Evolutionary conservation across 140 eudicot genomes (phyloP), one percentile per base, ranked within the genome.

Genomic region (Anethum foeniculum): DNA sequence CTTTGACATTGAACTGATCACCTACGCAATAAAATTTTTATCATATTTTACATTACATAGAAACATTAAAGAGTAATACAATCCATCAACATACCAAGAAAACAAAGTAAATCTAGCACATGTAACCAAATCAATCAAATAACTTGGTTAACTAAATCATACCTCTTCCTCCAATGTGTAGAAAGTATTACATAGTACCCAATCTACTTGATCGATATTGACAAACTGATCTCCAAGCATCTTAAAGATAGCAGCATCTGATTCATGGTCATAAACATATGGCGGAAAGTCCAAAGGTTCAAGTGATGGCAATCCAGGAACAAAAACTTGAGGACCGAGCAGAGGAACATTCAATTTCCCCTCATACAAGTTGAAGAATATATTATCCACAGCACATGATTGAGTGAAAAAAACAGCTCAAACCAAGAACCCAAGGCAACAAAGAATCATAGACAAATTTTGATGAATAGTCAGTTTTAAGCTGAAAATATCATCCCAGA

Each of bases 91-190:
- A 39, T 39, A 39, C 6, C 4, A 39, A 39, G 38, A 34, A 34
- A 34, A 34, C 38, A 34, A 34, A 34, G 38, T 34, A 34, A 34
- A 38, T 38, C 41, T 38, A 38, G 41, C 41, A 2, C 41, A 38
- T 38, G 41, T 38, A 38, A 38, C 4, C 41, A 38, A 38, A 38
- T 38, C 41, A 38, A 38, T 38, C 41, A 38, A 38, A 38, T 38
- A 38, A 38, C 41, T 38, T 38, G 41, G 41, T 38, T 38, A 38
- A 38, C 41, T 38, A 38, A 38, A 39, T 39, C 54, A 2, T 43
- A 73, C 91, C 89, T 83, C 81, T 74, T 48, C 67, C 10, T 83
- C 89, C 71, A 86, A 32, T 79, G 74, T 47, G 68, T 88, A 75
- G 28, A 83, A 78, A 16, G 81, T 44, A 47, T 88, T 88, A 80